A percentile compares a stretch with the other conserved stretches of the same genome.
Evolutionary conservation across 2,329 filamentous ascomycete genomes (phyloP).

Genomic region (Metarhizium album): DNA sequence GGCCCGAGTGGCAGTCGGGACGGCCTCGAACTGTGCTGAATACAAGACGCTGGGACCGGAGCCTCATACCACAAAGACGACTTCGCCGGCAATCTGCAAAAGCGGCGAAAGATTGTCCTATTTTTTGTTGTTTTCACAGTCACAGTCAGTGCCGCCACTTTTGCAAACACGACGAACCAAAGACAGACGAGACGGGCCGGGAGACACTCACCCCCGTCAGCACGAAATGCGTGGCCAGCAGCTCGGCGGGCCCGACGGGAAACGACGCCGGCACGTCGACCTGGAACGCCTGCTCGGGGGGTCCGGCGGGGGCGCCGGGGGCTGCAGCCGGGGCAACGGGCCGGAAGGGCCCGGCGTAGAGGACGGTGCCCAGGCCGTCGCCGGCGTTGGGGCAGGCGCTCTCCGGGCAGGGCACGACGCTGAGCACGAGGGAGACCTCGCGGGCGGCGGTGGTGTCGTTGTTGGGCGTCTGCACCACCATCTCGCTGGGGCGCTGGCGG

Average conservation of each 20-base stretch:
- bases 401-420: constrained; percentile 1
- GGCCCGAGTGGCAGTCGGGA: too few relatives aligned
- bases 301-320: too few relatives aligned
- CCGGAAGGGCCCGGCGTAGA: not conserved
- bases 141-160: too few relatives aligned
- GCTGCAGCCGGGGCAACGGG: not conserved
- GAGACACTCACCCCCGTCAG: constrained; percentile 1
- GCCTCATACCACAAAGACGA: not conserved
- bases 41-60: too few relatives aligned
- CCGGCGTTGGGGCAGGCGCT: not conserved
- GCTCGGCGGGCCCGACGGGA: not conserved
- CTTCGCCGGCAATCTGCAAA: not conserved
- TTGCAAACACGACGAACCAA: too few relatives aligned
- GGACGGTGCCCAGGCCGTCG: not conserved
- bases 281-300: not conserved
- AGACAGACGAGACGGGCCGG: too few relatives aligned
- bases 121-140: not conserved
- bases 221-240: constrained; percentile 6
- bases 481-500: not conserved
- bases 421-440: constrained; percentile 1
- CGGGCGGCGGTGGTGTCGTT: not conserved
- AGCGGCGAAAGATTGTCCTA: not conserved
- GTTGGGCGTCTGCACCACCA: not conserved
- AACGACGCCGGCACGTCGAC: not conserved
- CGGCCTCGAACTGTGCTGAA: too few relatives aligned